Conservation (phyloP, 2,329 filamentous ascomycete species). For the Zymoseptoria ardabiliae region DNA sequence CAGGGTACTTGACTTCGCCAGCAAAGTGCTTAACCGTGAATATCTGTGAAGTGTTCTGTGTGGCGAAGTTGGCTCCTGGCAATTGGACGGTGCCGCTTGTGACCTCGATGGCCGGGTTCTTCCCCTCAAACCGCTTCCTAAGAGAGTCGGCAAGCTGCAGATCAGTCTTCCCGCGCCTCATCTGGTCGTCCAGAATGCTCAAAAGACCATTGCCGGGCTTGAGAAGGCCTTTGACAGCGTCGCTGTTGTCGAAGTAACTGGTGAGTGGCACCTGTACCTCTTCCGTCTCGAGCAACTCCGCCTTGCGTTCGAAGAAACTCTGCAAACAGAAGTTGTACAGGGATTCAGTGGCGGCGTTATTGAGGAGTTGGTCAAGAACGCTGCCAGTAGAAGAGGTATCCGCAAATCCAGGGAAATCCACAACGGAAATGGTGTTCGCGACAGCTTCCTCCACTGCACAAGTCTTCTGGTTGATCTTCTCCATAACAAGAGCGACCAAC, state of each 20-base stretch:
- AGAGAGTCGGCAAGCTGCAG: conserved; percentile 84
- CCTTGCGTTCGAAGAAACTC: conserved; percentile 92
- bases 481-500: conserved; percentile 87
- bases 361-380: conserved; percentile 82
- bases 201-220: conserved; percentile 89
- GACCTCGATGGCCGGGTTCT: conserved; percentile 83
- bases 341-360: conserved; percentile 86
- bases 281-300: conserved; percentile 87
- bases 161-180: conserved; percentile 78
- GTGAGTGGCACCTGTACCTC: conserved; percentile 85
- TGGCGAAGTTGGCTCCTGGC: conserved; percentile 83
- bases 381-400: conserved; percentile 78
- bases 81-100: conserved; percentile 66
- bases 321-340: conserved; percentile 90
- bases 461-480: conserved; percentile 81
- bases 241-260: conserved; percentile 96
- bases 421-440: conserved; percentile 85
- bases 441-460: conserved; percentile 84
- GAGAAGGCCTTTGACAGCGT: conserved; percentile 82
- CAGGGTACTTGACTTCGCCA: conserved; percentile 89
- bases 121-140: conserved; percentile 87
- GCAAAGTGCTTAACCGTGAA: conserved; percentile 96
- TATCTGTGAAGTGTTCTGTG: conserved; percentile 67
- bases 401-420: conserved; percentile 94
- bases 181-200: conserved; percentile 94